A percentile compares a stretch with the other conserved stretches of the same genome.
phyloP scores from a whole-genome alignment of 2,329 filamentous ascomycete genomes.

The Colletotrichum caudatum region DNA sequence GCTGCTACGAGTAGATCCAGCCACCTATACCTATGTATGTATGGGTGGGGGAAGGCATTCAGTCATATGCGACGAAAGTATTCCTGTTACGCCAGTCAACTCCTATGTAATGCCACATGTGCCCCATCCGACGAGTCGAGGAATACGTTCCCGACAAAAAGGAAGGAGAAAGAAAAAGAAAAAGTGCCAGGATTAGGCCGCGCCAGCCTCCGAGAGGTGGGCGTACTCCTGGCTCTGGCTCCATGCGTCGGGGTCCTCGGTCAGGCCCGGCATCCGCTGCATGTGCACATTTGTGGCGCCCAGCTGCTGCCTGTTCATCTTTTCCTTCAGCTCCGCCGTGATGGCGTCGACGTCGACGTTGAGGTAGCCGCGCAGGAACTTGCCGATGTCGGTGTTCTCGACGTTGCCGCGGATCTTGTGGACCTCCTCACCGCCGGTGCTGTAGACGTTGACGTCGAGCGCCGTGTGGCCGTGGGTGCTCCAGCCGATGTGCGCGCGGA shows the following conservation, averaged over 20 bases:
- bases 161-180: not conserved
- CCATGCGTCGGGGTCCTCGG: constrained; percentile 28
- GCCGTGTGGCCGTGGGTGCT: constrained; percentile 92
- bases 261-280: constrained; percentile 13
- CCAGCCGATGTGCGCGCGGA: constrained; percentile 92
- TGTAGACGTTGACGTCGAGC: constrained; percentile 97
- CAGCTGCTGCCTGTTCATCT: constrained; percentile 51
- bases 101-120: constrained; percentile 27
- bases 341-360: constrained; percentile 82
- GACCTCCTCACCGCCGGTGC: constrained; percentile 74
- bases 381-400: constrained; percentile 93
- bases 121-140: not conserved
- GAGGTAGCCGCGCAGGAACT: constrained; percentile 84
- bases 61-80: constrained; percentile 11
- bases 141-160: not conserved
- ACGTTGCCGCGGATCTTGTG: constrained; percentile 82
- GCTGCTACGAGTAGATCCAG: constrained; percentile 21
- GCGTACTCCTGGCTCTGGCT: constrained; percentile 30
- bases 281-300: constrained; percentile 26
- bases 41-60: not conserved
- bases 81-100: constrained; percentile 18
- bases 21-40: not conserved
- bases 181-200: not conserved
- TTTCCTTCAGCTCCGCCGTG: constrained; percentile 78
- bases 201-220: constrained; percentile 13